Evolutionary conservation across 2,329 filamentous ascomycete species (phyloP).

Genomic region (Talaromyces sp.): DNA sequence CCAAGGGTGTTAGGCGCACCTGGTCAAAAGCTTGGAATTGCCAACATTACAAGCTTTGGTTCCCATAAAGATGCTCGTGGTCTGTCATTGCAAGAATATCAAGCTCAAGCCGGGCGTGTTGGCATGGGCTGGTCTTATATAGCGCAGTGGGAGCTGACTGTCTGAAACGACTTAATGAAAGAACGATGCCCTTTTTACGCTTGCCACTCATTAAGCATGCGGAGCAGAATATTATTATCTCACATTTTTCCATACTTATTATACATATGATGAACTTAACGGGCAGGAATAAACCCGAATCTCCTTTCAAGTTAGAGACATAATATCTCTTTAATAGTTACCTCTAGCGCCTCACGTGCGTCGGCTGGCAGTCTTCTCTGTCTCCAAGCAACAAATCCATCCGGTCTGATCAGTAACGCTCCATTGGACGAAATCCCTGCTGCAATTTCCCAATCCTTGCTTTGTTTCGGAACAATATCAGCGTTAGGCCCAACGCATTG

Average conservation of each 20-base stretch:
- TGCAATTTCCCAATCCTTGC: slow-evolving; percentile 8
- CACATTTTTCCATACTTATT: not conserved
- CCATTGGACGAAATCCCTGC: slow-evolving; percentile 14
- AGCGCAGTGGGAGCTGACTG: slow-evolving; percentile 54
- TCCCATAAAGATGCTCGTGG: slow-evolving; percentile 53
- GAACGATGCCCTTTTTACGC: slow-evolving; percentile 9
- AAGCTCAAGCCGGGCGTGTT: slow-evolving; percentile 45
- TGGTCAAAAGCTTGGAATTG: slow-evolving; percentile 65
- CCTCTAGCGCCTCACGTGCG: not conserved
- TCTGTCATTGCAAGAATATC: slow-evolving; percentile 49
- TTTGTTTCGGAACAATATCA: not conserved
- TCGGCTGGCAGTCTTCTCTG: not conserved
- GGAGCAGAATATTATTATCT: not conserved
- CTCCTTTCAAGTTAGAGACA: not conserved
- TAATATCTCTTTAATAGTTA: not conserved
- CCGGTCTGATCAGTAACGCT: slow-evolving; percentile 8
- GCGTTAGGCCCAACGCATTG: not conserved
- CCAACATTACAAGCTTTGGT: slow-evolving; percentile 56
- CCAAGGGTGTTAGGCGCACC: slow-evolving; percentile 63
- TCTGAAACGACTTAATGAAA: slow-evolving; percentile 9
- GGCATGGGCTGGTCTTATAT: slow-evolving; percentile 52
- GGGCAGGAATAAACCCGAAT: not conserved
- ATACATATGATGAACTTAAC: not conserved
- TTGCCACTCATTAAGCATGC: not conserved
- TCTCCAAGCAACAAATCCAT: slow-evolving; percentile 16